Percentiles rank a stretch among this genome's conserved stretches.
Evolutionary conservation across 805 yeast genomes (phyloP).

Genomic region (Jamesozyma rosinii): DNA sequence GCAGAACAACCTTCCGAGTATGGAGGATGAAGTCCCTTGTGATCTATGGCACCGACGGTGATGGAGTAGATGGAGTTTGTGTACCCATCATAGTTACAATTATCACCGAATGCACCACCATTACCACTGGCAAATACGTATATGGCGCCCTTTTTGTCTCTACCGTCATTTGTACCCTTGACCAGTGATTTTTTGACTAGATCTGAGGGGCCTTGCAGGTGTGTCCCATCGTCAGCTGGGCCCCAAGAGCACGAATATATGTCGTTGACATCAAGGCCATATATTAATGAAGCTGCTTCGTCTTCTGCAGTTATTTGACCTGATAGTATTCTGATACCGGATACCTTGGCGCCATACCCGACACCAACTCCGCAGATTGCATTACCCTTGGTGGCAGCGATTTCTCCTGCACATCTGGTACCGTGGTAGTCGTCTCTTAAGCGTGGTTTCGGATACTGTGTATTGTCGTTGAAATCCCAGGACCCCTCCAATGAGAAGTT

Average conservation of each 20-base stretch:
- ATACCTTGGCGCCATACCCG: slow-evolving; percentile 77
- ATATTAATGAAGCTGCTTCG: slow-evolving; percentile 82
- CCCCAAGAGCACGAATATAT: slow-evolving; percentile 99
- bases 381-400: slow-evolving; percentile 76
- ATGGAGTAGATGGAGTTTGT: slow-evolving; percentile 91
- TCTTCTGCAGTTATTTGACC: slow-evolving; percentile 74
- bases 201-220: slow-evolving; percentile 76
- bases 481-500: slow-evolving; percentile 74
- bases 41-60: slow-evolving; percentile 90
- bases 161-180: slow-evolving; percentile 77
- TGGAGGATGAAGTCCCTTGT: slow-evolving; percentile 74
- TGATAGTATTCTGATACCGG: slow-evolving; percentile 84
- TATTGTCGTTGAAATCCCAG: slow-evolving; percentile 83
- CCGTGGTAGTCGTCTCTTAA: slow-evolving; percentile 85
- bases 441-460: slow-evolving; percentile 68
- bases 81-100: slow-evolving; percentile 94
- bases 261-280: slow-evolving; percentile 75
- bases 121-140: slow-evolving; percentile 96
- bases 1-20: slow-evolving; percentile 93
- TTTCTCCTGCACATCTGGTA: slow-evolving; percentile 95
- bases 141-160: slow-evolving; percentile 71
- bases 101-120: slow-evolving; percentile 76
- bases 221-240: slow-evolving; percentile 83
- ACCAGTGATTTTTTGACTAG: slow-evolving; percentile 73
- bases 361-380: slow-evolving; percentile 93